Percentiles rank a stretch among this genome's conserved stretches.
These are phyloP conservation scores for Jaltomata sinuosa DNA, from an alignment of 257 asterid genomes.

Conservation along the genomic window DNA sequence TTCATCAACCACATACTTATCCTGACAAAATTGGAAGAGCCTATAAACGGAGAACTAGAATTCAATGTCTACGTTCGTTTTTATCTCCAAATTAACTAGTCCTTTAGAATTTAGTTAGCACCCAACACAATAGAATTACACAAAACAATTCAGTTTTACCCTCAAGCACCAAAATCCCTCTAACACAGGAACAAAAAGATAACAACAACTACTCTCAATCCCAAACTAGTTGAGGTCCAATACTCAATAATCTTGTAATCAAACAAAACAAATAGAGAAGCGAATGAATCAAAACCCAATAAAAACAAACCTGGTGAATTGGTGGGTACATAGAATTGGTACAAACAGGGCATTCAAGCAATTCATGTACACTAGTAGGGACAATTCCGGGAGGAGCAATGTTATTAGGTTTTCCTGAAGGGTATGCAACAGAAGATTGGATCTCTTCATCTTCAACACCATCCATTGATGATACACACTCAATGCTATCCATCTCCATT, in stretches of 20 bases:
- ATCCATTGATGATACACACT: slow-evolving; percentile 58
- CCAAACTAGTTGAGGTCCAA: neutral
- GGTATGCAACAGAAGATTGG: slow-evolving; percentile 31
- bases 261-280: neutral
- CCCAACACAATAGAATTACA: neutral
- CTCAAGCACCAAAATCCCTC: neutral
- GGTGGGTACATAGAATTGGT: slow-evolving; percentile 93
- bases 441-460: slow-evolving; percentile 79
- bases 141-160: neutral
- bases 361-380: slow-evolving; percentile 74
- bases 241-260: neutral
- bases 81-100: neutral
- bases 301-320: slow-evolving; percentile 62
- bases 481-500: slow-evolving; percentile 63
- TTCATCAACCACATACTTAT: neutral
- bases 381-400: slow-evolving; percentile 31
- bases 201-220: neutral
- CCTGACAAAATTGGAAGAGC: neutral
- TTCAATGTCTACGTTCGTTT: neutral
- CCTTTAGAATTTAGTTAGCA: neutral
- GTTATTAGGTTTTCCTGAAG: slow-evolving; percentile 39
- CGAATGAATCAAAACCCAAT: neutral
- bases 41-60: neutral
- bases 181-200: neutral
- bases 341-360: slow-evolving; percentile 89